Evolutionary conservation across 1,139 yeast genomes (phyloP), one percentile per base, ranked within the genome.

Genomic region (Yamadazyma siamensis): DNA sequence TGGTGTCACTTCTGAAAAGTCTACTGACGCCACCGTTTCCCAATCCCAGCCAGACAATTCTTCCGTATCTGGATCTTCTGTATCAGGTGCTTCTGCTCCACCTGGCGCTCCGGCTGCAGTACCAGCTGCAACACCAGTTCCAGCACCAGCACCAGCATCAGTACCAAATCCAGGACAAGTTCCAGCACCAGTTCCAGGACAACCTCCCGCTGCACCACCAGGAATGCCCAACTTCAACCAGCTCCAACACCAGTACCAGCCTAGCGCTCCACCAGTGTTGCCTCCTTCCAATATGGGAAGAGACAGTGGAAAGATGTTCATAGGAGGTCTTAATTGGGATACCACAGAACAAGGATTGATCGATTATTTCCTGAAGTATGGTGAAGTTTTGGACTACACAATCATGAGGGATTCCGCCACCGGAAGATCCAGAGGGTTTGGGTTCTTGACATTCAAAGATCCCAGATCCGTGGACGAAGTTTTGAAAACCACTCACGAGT

Each of bases 261-360:
- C 7, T 8, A 26, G 25, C 10, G 32, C 27, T 9, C 23, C 24
- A 34, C 35, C 29, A n/a, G 44, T 43, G 33, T 46, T 52, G 29
- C 43, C 27, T 6, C 51, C 58, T 35, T 65, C 73, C 9, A 59
- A 53, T 33, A 46, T 66, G 41, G 73, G 73, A 9, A 59, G 52
- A 34, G 73, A 64, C 29, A 74, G 75, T 40, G 95, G 96, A 35
- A 91, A 91, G 54, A 88, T 94, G 96, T 91, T 91, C 54, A 80
- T 91, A 56, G 99, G 99, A 43, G 99, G 99, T 31, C 77, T 91
- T 46, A 94, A 91, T 51, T 91, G 98, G 98, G 98, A 91, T 52
- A 91, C 99, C 17, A 82, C 94, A 6, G 98, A 91, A 51, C 95
- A 80, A 37, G 75, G 78, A 16, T 59, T 91, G 56, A 80, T 76